Evolutionary conservation across 805 yeast species (phyloP).

Genomic region (Blastobotrys robertii): DNA sequence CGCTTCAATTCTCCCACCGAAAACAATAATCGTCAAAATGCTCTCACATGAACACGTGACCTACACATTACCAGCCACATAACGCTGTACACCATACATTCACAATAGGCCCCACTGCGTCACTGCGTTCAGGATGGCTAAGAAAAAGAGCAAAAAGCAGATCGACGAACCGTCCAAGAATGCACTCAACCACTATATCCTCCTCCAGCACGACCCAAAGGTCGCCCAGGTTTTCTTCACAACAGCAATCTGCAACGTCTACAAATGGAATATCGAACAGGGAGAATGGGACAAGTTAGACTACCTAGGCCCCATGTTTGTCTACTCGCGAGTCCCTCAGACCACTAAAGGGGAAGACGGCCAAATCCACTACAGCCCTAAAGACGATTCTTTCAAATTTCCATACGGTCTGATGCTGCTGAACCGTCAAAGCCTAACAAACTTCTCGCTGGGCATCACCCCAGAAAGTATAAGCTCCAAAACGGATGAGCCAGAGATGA

Average conservation of each 20-base stretch:
- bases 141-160: slow-evolving; percentile 1
- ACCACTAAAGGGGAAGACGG: slow-evolving; percentile 8
- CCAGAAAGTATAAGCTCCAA: slow-evolving; percentile 19
- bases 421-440: slow-evolving; percentile 25
- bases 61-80: too few relatives aligned
- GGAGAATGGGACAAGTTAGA: slow-evolving; percentile 31
- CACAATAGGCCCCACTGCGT: too few relatives aligned
- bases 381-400: slow-evolving; percentile 15
- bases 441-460: slow-evolving; percentile 28
- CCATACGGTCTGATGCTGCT: slow-evolving; percentile 31
- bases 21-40: too few relatives aligned
- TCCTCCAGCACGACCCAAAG: slow-evolving; percentile 28
- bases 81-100: too few relatives aligned
- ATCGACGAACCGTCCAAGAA: slow-evolving; percentile 10
- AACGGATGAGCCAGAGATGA: slow-evolving; percentile 22
- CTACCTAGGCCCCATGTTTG: slow-evolving; percentile 31
- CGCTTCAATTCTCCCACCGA: too few relatives aligned
- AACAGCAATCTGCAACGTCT: slow-evolving; percentile 33
- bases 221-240: slow-evolving; percentile 27
- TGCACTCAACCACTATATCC: slow-evolving; percentile 25
- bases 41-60: too few relatives aligned
- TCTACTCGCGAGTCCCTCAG: slow-evolving; percentile 26
- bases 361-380: not conserved
- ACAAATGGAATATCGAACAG: slow-evolving; percentile 25
- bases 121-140: not conserved